Conservation (phyloP, 192 early-diverging fungal species). For the Coemansia sp. region DNA sequence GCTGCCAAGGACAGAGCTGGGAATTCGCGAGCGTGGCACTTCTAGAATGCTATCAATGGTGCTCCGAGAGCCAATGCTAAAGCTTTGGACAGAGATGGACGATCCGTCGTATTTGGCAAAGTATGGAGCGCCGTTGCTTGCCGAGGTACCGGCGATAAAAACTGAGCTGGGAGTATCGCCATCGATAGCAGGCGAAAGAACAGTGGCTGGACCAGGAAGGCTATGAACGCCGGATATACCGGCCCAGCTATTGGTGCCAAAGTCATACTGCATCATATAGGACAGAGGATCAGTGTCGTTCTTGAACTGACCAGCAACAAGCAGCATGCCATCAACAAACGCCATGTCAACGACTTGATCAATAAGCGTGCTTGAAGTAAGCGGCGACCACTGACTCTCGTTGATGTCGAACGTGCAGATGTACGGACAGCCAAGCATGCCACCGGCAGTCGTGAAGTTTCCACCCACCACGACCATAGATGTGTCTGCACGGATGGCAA, state of each 20-base stretch:
- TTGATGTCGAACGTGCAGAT: slow-evolving; percentile 56
- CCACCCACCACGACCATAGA: slow-evolving; percentile 57
- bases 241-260: slow-evolving; percentile 53
- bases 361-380: slow-evolving; percentile 37
- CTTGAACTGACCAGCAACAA: slow-evolving; percentile 62
- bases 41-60: slow-evolving; percentile 29
- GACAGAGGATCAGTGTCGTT: slow-evolving; percentile 48
- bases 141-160: slow-evolving; percentile 35
- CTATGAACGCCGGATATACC: slow-evolving; percentile 39
- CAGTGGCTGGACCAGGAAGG: slow-evolving; percentile 58
- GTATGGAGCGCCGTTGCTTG: slow-evolving; percentile 44
- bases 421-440: slow-evolving; percentile 42
- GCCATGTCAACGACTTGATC: slow-evolving; percentile 48
- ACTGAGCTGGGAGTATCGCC: slow-evolving; percentile 23
- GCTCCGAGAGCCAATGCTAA: slow-evolving; percentile 35
- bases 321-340: slow-evolving; percentile 38
- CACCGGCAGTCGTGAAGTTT: slow-evolving; percentile 46
- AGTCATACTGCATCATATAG: slow-evolving; percentile 59
- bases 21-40: slow-evolving; percentile 42
- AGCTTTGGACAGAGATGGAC: slow-evolving; percentile 34
- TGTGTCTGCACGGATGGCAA: slow-evolving; percentile 48
- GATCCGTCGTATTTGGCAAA: slow-evolving; percentile 59
- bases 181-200: slow-evolving; percentile 44
- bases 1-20: slow-evolving; percentile 37
- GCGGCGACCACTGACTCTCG: slow-evolving; percentile 54